Percentiles rank a stretch among this genome's conserved stretches.
Evolutionary conservation across 495 filamentous ascomycete species (phyloP).

Genomic region (Rhizodiscina lignyota): DNA sequence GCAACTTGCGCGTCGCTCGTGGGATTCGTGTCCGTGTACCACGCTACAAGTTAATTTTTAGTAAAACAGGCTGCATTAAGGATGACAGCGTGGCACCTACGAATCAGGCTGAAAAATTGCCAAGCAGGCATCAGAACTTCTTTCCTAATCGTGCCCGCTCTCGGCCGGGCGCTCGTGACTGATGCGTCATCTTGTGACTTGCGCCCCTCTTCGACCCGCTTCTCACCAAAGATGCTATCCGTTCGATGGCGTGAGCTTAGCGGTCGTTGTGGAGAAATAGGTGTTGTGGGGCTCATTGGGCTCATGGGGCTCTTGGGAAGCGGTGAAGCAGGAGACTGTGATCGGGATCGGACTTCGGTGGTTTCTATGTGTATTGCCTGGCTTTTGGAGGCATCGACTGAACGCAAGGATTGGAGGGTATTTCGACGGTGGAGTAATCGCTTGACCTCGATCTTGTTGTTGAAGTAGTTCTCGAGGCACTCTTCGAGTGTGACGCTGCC

Average conservation of each 20-base stretch:
- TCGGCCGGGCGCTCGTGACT: conserved; percentile 10
- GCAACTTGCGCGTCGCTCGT: conserved; percentile 53
- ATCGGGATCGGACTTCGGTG: conserved; percentile 29
- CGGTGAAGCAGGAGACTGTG: conserved; percentile 19
- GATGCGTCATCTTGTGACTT: conserved; percentile 11
- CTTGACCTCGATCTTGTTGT: conserved; percentile 81
- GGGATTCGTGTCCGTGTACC: conserved; percentile 55
- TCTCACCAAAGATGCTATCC: conserved; percentile 45
- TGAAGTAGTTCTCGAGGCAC: conserved; percentile 87
- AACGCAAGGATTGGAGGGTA: conserved; percentile 33
- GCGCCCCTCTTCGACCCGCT: background rate
- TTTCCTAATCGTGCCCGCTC: conserved; percentile 42
- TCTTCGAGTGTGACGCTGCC: conserved; percentile 63
- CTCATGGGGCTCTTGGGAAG: background rate
- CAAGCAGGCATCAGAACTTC: conserved; percentile 92
- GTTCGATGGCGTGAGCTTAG: conserved; percentile 25
- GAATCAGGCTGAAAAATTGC: conserved; percentile 90
- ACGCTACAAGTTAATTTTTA: conserved; percentile 35
- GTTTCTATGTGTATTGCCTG: conserved; percentile 39
- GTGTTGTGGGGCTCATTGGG: conserved; percentile 10
- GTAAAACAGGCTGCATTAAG: conserved; percentile 4
- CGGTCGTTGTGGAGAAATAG: conserved; percentile 10
- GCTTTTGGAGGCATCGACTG: conserved; percentile 33
- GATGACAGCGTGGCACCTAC: conserved; percentile 26
- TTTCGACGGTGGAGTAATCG: conserved; percentile 51